Evolutionary conservation across 148 eudicot genomes (phyloP), one percentile per base, ranked within the genome.

Genomic region (Camellia granthamiana): DNA sequence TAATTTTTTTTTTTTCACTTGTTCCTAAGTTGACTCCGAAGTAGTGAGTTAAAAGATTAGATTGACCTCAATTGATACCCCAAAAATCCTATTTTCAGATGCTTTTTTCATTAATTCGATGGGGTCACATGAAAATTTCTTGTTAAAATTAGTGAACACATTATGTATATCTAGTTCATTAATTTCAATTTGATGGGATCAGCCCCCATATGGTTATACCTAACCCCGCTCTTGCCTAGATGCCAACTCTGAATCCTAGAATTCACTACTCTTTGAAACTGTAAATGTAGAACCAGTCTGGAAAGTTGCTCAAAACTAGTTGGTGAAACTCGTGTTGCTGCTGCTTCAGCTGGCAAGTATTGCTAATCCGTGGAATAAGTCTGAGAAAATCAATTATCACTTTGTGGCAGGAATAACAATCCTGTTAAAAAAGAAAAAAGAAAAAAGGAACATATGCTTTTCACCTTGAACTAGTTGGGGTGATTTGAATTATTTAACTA

Each of bases 291-390:
- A 43, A 42, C 77, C 43, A 7, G 55, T 59, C 52, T 51, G 14
- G 11, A 55, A 78, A 67, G 12, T 44, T 54, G 55, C 42, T 5
- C 19, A 49, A 77, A 67, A n/a, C 16, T 67, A 55, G 74, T 78
- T 55, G 46, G 18, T 38, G 41, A 49, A 63, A 21, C 43, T 60
- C 30, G 52, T 75, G 47, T 58, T 59, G 67, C 74, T 47, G 67
- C 41, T 44, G 14, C 19, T 66, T 54, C 52, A 46, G 51, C 74
- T 56, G 58, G 77, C 64, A 51, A 19, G 21, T 46, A 76, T 61
- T 41, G 56, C 62, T 46, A 15, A 19, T 49, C 18, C 23, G 2
- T 60, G 14, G 59, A 59, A 12, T 64, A 63, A 30, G 13, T 77
- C 1, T 47, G 19, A 3, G n/a, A 21, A 19, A 65, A 7, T 52